phyloP scores from a whole-genome alignment of 1,284 basidiomycete species.

The Naganishia sp. region DNA sequence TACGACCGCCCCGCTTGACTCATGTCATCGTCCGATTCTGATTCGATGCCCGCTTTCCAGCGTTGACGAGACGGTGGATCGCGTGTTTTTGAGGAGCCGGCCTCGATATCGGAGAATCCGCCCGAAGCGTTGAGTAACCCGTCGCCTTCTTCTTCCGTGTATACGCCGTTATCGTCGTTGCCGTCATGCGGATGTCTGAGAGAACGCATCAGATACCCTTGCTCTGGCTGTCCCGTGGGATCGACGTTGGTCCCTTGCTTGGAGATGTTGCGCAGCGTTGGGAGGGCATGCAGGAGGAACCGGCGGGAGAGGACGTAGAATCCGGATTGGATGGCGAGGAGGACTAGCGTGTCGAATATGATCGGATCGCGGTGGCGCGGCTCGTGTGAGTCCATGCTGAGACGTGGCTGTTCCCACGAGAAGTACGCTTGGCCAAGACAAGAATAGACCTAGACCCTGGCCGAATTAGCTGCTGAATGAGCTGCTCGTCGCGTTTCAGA shows the following conservation, averaged over 20 bases:
- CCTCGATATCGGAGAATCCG: constrained; percentile 23
- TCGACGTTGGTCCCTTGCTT: constrained; percentile 32
- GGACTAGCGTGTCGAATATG: constrained; percentile 47
- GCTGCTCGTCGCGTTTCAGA: background rate
- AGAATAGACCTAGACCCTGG: background rate
- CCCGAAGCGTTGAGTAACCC: constrained; percentile 30
- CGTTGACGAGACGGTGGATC: background rate
- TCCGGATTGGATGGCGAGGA: constrained; percentile 43
- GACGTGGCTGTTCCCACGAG: too few relatives aligned
- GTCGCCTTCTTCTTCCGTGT: constrained; percentile 22
- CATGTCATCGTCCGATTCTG: constrained; percentile 19
- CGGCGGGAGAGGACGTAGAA: constrained; percentile 49
- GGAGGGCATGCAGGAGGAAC: constrained; percentile 48
- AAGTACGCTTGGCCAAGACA: background rate
- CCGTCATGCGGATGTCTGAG: background rate
- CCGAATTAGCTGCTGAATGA: too few relatives aligned
- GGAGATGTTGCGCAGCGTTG: constrained; percentile 48
- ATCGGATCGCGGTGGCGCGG: constrained; percentile 36
- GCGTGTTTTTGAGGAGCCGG: background rate
- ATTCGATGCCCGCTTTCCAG: constrained; percentile 2
- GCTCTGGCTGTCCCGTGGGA: background rate
- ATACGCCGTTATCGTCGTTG: background rate
- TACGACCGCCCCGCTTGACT: constrained; percentile 7
- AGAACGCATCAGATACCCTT: background rate
- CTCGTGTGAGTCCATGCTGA: constrained; percentile 1